Evolutionary conservation across 192 early-diverging fungal species (phyloP), one percentile per base, ranked within the genome.

Genomic region (Funneliformis mosseae): DNA sequence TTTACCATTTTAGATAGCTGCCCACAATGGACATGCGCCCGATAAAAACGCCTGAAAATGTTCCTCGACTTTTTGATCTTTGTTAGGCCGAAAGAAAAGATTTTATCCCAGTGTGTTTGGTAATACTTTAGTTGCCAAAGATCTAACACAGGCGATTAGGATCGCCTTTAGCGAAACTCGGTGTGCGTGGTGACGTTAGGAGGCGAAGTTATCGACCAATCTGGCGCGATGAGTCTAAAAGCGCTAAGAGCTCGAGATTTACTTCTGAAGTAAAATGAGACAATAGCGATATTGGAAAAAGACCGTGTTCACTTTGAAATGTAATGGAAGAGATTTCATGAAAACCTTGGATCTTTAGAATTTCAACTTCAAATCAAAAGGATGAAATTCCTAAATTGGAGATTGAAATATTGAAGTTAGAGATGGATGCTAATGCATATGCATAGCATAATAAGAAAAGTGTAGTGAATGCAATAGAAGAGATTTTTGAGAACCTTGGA

Each of bases 51-150:
- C 93, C 94, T 11, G 94, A 96, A 64, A 88, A 90, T 76, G 94
- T 91, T 7, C 95, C 97, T 1, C 88, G 97, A 2, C 87, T 98
- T 38, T 96, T 97, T 87, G 97, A 99, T 76, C 84, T 99, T n/a
- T 62, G 89, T 99, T 66, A 90, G 91, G 68, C 90, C 93, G 1
- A 90, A 92, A 42, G 91, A 97, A n/a, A n/a, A 43, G 77, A 85
- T 1, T 96, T 95, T 83, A 84, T 88, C 12, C 87, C 81, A 92
- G 94, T 70, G 93, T 90, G 0, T 85, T 99, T 78, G 74, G 87
- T 39, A 91, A 99, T 85, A 98, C 98, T 0, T 85, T 99, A 28
- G 97, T 98, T 0, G 96, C 96, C 1, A 75, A 86, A 33, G 86
- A 97, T 80, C 78, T 99, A 82, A 84, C 90, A 43, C 91, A 94